Conservation (phyloP, 2,329 filamentous ascomycete genomes). For the Curvularia verruculosa region DNA sequence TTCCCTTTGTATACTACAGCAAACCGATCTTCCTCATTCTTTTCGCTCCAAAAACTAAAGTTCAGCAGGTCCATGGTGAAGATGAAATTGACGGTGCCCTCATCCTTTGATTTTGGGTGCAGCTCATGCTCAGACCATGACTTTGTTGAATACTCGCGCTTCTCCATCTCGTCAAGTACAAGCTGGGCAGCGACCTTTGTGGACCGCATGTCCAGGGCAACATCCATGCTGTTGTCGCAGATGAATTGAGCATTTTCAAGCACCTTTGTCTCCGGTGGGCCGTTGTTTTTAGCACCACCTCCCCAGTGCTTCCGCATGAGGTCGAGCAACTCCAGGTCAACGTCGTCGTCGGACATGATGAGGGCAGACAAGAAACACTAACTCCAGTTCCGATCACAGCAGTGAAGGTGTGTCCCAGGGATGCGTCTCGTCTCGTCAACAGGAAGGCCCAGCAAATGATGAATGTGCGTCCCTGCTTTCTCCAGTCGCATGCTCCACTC, state of each 20-base stretch:
- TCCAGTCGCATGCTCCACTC: slow-evolving; percentile 18
- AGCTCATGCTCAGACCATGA: slow-evolving; percentile 89
- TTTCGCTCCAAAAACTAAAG: slow-evolving; percentile 94
- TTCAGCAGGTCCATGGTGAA: slow-evolving; percentile 98
- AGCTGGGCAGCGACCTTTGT: slow-evolving; percentile 81
- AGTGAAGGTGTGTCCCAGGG: slow-evolving; percentile 3
- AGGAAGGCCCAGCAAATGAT: not conserved
- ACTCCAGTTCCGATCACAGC: slow-evolving; percentile 5
- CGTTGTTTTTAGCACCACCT: slow-evolving; percentile 61
- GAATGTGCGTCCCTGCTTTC: slow-evolving; percentile 7
- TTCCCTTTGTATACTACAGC: slow-evolving; percentile 80
- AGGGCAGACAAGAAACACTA: slow-evolving; percentile 2
- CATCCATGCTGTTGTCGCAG: slow-evolving; percentile 91
- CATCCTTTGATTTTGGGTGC: slow-evolving; percentile 83
- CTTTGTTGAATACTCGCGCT: slow-evolving; percentile 80
- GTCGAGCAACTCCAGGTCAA: slow-evolving; percentile 84
- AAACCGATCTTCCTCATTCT: slow-evolving; percentile 73
- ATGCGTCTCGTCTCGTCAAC: not conserved
- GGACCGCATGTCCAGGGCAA: slow-evolving; percentile 81
- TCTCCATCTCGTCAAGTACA: slow-evolving; percentile 82
- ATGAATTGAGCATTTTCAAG: slow-evolving; percentile 83
- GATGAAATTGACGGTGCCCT: slow-evolving; percentile 84
- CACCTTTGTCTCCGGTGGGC: slow-evolving; percentile 77
- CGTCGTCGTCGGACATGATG: slow-evolving; percentile 88
- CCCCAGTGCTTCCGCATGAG: slow-evolving; percentile 82